Evolutionary conservation across 2,329 filamentous ascomycete species (phyloP).

Genomic region (Fusarium clavum): DNA sequence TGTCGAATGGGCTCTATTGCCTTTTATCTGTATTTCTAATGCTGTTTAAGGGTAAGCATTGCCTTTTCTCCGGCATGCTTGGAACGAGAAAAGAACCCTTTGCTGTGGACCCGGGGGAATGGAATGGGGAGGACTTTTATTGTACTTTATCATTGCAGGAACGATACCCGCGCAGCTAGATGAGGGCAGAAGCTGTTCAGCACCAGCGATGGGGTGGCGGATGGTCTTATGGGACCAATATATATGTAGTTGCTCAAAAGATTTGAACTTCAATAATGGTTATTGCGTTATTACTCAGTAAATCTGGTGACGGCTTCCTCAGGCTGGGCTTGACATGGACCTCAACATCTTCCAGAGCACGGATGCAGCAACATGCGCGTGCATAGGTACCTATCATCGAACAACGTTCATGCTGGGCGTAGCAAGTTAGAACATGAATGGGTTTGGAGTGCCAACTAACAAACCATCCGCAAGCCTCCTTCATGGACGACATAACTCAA

Average conservation of each 20-base stretch:
- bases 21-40: constrained; percentile 41
- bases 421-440: background rate
- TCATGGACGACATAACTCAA: background rate
- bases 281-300: background rate
- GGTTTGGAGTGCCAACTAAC: background rate
- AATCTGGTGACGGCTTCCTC: background rate
- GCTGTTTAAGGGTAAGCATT: constrained; percentile 9
- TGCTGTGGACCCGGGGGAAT: constrained; percentile 1
- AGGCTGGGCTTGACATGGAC: background rate
- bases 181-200: constrained; percentile 30
- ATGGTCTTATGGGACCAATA: background rate
- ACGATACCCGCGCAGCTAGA: constrained; percentile 47
- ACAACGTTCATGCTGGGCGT: background rate
- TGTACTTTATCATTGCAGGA: constrained; percentile 47
- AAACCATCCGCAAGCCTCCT: background rate
- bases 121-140: constrained; percentile 35
- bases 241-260: constrained; percentile 11
- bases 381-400: background rate
- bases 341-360: background rate
- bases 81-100: constrained; percentile 11
- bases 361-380: background rate
- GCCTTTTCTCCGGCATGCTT: constrained; percentile 21
- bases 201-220: constrained; percentile 22
- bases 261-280: constrained; percentile 8
- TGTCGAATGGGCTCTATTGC: constrained; percentile 9